These are phyloP conservation scores for Prunus dulcis DNA, from an alignment of 306 rosid genomes.

Conservation along the genomic window DNA sequence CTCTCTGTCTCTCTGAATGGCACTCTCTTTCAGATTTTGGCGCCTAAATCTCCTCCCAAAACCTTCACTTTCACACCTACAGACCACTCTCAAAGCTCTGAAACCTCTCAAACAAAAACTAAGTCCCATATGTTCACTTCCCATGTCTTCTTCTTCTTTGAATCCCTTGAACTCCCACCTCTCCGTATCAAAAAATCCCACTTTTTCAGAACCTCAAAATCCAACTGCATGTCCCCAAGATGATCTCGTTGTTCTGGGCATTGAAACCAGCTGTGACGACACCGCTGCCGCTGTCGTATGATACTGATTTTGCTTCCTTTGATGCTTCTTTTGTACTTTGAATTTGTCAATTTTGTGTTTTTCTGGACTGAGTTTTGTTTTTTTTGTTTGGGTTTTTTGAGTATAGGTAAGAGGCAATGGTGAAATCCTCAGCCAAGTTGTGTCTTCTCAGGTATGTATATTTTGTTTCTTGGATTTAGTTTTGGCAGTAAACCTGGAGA, in stretches of 20 bases:
- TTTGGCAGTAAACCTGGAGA: neutral
- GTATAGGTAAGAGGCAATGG: conserved; percentile 77
- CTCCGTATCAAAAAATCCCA: conserved; percentile 9
- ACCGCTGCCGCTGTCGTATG: conserved; percentile 92
- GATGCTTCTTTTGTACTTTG: neutral
- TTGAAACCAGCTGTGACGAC: conserved; percentile 98
- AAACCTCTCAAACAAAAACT: conserved; percentile 28
- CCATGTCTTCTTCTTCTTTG: conserved; percentile 12
- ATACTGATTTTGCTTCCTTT: conserved; percentile 2
- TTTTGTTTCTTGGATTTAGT: neutral
- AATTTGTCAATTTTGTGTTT: neutral
- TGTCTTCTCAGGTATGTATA: conserved; percentile 80
- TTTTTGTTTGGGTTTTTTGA: conserved; percentile 4
- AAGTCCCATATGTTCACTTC: conserved; percentile 9
- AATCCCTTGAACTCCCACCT: conserved; percentile 13
- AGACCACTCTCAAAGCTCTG: conserved; percentile 19
- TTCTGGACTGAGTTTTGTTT: neutral
- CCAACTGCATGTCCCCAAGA: conserved; percentile 26
- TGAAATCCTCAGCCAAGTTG: conserved; percentile 85
- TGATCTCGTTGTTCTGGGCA: conserved; percentile 67
- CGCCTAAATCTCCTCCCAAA: conserved; percentile 62
- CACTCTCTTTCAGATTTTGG: conserved; percentile 51
- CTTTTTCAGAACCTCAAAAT: conserved; percentile 5
- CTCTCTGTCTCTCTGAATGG: conserved; percentile 32
- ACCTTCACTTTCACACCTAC: conserved; percentile 34